Percentiles rank a stretch among this genome's conserved stretches.
Conservation (phyloP, 2,329 filamentous ascomycete genomes). For the Penicillium fuscoglaucum region DNA sequence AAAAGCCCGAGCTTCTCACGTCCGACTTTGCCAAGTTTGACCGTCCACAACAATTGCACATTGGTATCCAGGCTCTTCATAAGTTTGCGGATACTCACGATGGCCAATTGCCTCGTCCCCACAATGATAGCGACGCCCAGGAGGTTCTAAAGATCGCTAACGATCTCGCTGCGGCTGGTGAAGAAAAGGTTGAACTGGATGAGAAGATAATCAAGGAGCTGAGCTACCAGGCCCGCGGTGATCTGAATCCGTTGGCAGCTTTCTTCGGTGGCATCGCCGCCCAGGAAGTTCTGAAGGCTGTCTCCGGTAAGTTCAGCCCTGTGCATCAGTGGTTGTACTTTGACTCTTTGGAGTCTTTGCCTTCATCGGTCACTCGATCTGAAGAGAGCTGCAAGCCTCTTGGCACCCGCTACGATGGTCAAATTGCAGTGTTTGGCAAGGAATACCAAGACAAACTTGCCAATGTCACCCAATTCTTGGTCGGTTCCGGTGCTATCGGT, state of each 20-base stretch:
- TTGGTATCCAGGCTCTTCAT: slow-evolving; percentile 90
- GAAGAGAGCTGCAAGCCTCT: slow-evolving; percentile 85
- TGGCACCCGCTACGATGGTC: slow-evolving; percentile 88
- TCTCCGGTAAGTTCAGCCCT: slow-evolving; percentile 97
- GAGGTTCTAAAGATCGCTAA: slow-evolving; percentile 75
- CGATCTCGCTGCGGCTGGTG: slow-evolving; percentile 63
- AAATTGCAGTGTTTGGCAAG: slow-evolving; percentile 92
- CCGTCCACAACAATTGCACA: slow-evolving; percentile 84
- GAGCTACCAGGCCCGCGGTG: slow-evolving; percentile 89
- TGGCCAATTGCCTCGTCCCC: slow-evolving; percentile 73
- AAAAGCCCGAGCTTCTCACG: slow-evolving; percentile 83
- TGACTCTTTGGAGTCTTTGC: slow-evolving; percentile 94
- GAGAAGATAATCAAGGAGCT: slow-evolving; percentile 92
- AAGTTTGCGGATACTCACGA: slow-evolving; percentile 73
- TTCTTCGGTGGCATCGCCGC: slow-evolving; percentile 93
- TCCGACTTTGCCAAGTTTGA: slow-evolving; percentile 99
- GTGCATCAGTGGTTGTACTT: slow-evolving; percentile 96
- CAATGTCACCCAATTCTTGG: slow-evolving; percentile 88
- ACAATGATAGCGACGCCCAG: slow-evolving; percentile 79
- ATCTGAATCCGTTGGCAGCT: slow-evolving; percentile 87
- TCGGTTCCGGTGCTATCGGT: slow-evolving; percentile 94
- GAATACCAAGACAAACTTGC: slow-evolving; percentile 93
- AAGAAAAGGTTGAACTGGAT: slow-evolving; percentile 78
- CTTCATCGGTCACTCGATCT: slow-evolving; percentile 69
- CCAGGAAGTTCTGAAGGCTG: slow-evolving; percentile 93